These are phyloP conservation scores for Cercospora beticola DNA, from an alignment of 2,329 filamentous ascomycete genomes.

Conservation along the genomic window DNA sequence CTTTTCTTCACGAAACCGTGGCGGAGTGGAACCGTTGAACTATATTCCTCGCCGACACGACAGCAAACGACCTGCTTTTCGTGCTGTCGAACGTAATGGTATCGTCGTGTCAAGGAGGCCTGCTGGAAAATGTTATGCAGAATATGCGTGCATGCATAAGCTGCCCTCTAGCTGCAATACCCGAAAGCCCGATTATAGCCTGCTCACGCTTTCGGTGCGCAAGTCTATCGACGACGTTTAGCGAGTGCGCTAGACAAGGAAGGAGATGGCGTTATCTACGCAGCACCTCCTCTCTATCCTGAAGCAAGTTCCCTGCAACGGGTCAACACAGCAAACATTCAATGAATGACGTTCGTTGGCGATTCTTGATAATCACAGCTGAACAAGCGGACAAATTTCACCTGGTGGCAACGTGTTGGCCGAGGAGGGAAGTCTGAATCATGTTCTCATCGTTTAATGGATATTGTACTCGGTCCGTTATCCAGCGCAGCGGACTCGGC, in stretches of 20 bases:
- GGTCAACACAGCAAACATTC: not conserved
- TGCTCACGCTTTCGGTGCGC: not conserved
- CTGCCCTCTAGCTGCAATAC: not conserved
- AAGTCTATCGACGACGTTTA: not conserved
- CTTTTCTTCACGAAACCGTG: not conserved
- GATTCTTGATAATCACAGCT: not conserved
- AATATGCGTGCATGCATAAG: slow-evolving; percentile 9
- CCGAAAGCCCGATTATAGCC: not conserved
- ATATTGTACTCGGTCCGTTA: not conserved
- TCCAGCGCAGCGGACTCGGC: not conserved
- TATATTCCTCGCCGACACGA: not conserved
- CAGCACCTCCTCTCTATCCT: not conserved
- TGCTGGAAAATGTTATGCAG: slow-evolving; percentile 4
- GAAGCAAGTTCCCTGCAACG: not conserved
- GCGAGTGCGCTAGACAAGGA: not conserved
- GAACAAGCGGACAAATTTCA: not conserved
- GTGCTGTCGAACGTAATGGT: not conserved
- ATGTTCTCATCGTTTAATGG: not conserved
- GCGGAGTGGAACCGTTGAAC: not conserved
- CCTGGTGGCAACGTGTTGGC: not conserved
- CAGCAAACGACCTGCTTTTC: not conserved
- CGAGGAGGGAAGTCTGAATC: not conserved
- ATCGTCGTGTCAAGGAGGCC: not conserved
- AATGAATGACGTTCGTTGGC: not conserved
- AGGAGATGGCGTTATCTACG: not conserved